Evolutionary conservation across 1,284 basidiomycete species (phyloP), one percentile per base, ranked within the genome.

Genomic region (Moniliophthora roreri): DNA sequence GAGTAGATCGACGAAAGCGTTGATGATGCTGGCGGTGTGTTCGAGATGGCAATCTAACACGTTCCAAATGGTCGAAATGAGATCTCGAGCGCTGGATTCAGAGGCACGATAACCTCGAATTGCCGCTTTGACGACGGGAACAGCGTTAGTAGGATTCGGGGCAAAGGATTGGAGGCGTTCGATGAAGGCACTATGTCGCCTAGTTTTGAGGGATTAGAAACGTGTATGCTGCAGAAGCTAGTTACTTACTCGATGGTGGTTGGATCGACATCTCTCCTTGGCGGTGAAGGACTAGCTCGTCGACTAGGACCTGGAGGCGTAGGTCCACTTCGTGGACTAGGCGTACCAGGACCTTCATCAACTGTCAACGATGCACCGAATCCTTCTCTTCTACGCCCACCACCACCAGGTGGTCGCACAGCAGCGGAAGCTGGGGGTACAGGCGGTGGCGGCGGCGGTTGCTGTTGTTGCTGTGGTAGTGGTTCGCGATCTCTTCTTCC

Each of bases 61-160:
- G 61, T 86, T 90, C 82, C 87, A 95, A 10, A 96, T 78, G 0
- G 92, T 96, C 39, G 88, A 88, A 45, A 98, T 85, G 62, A 98
- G 76, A 68, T 97, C 95, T 10, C 85, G 77, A 0, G 93, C 90
- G 20, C 80, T 84, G 13, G 85, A 86, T 67, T 99, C 95, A 50
- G 85, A 85, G 5, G 80, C 74, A 39, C 85, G 82, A 71, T 89
- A 98, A 24, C 89, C 83, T 11, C 92, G 84, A 26, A 95, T 83
- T 18, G 94, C 87, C 15, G 89, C 81, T 59, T 87, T 87, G 61
- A 95, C 87, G 0, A 89, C 89, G 1, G 88, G 77, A 2, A 91
- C 72, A 5, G 92, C 94, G 21, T 76, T 82, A 9, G 79, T 75
- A 0, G 92, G 86, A 57, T 92, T 90, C 6, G 80, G 71, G 2